Evolutionary conservation across 148 eudicot species (phyloP).

Genomic region (Amaranthus cruentus): DNA sequence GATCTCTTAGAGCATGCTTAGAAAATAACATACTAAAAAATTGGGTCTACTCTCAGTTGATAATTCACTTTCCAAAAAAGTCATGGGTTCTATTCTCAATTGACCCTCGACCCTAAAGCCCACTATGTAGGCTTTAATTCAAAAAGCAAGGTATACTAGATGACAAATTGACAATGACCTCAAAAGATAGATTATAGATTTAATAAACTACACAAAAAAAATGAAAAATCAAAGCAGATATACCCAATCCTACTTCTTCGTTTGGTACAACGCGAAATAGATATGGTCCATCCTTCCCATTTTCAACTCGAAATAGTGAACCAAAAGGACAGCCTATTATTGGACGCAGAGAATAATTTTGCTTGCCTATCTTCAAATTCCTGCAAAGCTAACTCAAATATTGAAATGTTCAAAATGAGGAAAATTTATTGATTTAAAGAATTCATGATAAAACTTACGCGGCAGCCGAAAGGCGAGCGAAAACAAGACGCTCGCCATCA

Average conservation of each 20-base stretch:
- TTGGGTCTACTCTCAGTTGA: no score
- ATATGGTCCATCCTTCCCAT: slow-evolving; percentile 56
- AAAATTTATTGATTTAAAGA: background rate
- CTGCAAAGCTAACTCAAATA: slow-evolving; percentile 29
- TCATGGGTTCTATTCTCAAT: no score
- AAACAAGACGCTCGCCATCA: slow-evolving; percentile 84
- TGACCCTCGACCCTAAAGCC: no score
- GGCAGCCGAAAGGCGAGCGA: slow-evolving; percentile 73
- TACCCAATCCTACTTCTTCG: slow-evolving; percentile 24
- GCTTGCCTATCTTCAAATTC: slow-evolving; percentile 75
- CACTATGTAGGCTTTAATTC: no score
- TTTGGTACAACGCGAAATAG: slow-evolving; percentile 46
- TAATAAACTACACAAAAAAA: background rate
- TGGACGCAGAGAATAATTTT: slow-evolving; percentile 55
- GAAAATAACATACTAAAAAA: no score
- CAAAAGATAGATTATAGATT: background rate
- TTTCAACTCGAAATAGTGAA: slow-evolving; percentile 65
- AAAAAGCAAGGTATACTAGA: no score
- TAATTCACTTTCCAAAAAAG: no score
- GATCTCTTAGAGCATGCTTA: no score
- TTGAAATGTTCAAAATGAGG: background rate
- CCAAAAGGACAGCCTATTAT: slow-evolving; percentile 90
- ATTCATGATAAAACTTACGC: slow-evolving; percentile 39
- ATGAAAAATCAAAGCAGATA: background rate
- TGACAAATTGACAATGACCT: no score